Base-by-base conservation (phyloP, 257 asterid genomes). In the Salvia hispanica region DNA sequence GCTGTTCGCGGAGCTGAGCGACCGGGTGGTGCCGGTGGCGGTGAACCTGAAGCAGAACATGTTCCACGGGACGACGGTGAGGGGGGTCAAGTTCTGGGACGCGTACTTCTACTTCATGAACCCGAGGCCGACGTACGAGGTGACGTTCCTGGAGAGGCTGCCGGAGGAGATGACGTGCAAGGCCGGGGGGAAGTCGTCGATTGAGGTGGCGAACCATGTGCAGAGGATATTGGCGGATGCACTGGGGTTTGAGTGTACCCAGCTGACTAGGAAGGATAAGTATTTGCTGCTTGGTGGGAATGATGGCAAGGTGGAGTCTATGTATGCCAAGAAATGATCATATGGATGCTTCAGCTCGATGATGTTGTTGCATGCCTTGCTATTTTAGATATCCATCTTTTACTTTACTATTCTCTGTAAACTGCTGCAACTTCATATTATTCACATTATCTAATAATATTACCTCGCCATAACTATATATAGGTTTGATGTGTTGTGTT, bases 291-390 rank as follows among this genome's bases (percentile, higher is more conserved):
- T 94, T 48, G 99, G 97, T 50, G 99, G 99, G 71, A 94, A 91
- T 72, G 99, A 94, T 76, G 99, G 99, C 33, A 94, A 87, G 77
- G 96, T 94, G 79, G 97, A 94, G 70, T 94, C 99, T 9, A 94
- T 94, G 99, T 81, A 85, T 56, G 70, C 80, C 51, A 87, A 83
- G 84, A 89, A 2, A 8, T 40, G 45, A 40, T 40, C 3, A 40
- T 40, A 40, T 25, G 31, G 1, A 25, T 25, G 31, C 31, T 25
- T 25, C 31, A 25, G 31, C 31, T 25, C 31, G 31, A 25, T 25
- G 31, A 25, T 25, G 31, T 25, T 25, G 31, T 25, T 2, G 31
- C 31, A 25, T 25, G 9, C 11, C 43, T 39, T 1, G 11, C 45
- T 40, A 40, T 40, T 40, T 40, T 40, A 40, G 45, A 40, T 8